phyloP scores from a whole-genome alignment of 163 green algal genomes.

The Scenedesmus sp. region DNA sequence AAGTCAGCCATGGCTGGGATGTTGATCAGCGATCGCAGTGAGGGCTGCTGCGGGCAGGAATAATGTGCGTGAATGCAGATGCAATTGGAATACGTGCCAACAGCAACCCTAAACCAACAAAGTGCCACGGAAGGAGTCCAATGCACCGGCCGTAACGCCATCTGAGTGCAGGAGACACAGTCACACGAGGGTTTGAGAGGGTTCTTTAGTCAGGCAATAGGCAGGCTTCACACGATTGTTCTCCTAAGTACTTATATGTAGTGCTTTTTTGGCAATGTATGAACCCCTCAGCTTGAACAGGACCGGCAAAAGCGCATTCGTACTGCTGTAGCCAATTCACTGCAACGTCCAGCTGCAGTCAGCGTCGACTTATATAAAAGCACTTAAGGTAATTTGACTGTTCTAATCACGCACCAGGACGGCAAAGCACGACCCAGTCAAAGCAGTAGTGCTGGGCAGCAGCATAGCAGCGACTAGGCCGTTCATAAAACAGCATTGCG shows the following conservation, averaged over 20 bases:
- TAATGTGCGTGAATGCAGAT: not conserved
- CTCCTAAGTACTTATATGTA: too few relatives aligned
- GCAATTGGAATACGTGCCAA: not conserved
- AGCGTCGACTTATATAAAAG: not conserved
- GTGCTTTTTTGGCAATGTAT: not conserved
- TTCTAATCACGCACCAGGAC: not conserved
- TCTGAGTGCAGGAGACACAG: not conserved
- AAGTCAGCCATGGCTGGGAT: slow-evolving; percentile 58
- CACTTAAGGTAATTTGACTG: not conserved
- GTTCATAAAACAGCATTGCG: not conserved
- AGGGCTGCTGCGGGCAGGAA: not conserved
- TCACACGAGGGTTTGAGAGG: slow-evolving; percentile 5
- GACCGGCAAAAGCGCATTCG: not conserved
- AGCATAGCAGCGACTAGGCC: not conserved
- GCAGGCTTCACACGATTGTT: too few relatives aligned
- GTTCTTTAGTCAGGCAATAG: not conserved
- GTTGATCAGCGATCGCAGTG: not conserved
- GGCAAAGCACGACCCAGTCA: not conserved
- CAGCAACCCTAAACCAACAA: not conserved
- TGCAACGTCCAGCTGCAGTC: not conserved
- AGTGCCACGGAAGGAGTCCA: not conserved
- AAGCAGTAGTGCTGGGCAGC: not conserved
- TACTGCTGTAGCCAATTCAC: not conserved
- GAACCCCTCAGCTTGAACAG: not conserved
- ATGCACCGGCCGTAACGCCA: not conserved